Conservation (phyloP, 2,329 filamentous ascomycete genomes). For the Colletotrichum simmondsii region DNA sequence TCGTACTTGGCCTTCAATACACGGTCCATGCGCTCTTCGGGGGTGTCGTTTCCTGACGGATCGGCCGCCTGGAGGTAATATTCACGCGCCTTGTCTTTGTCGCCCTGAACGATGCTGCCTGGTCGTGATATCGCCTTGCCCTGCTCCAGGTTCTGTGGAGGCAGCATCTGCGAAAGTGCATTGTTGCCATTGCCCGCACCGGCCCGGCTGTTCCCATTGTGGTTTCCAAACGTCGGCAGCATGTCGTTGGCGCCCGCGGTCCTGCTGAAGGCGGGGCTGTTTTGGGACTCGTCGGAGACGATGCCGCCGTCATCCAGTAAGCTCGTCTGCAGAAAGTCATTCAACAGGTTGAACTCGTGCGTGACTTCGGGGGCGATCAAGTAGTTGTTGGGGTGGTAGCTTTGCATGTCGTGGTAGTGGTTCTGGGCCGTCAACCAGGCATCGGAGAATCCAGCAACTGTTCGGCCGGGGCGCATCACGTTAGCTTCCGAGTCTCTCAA, state of each 20-base stretch:
- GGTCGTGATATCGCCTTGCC: slow-evolving; percentile 70
- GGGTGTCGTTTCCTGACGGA: slow-evolving; percentile 84
- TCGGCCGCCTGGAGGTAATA: slow-evolving; percentile 98
- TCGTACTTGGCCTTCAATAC: slow-evolving; percentile 96
- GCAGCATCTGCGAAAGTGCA: slow-evolving; percentile 51
- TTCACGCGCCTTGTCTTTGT: slow-evolving; percentile 83
- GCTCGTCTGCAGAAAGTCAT: slow-evolving; percentile 94
- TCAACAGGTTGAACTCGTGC: slow-evolving; percentile 95
- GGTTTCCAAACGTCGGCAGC: slow-evolving; percentile 60
- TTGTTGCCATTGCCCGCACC: slow-evolving; percentile 40
- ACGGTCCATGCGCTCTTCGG: slow-evolving; percentile 95
- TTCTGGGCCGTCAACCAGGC: slow-evolving; percentile 84
- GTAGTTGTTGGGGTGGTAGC: slow-evolving; percentile 85
- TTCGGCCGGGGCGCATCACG: slow-evolving; percentile 2
- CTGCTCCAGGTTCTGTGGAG: slow-evolving; percentile 56
- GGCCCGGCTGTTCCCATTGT: slow-evolving; percentile 39
- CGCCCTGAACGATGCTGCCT: slow-evolving; percentile 69
- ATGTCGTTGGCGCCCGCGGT: slow-evolving; percentile 57
- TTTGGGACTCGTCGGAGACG: slow-evolving; percentile 74
- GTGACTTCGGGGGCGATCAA: slow-evolving; percentile 94
- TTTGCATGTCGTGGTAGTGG: slow-evolving; percentile 94
- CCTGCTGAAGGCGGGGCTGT: slow-evolving; percentile 54
- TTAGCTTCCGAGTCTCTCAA: slow-evolving; percentile 9
- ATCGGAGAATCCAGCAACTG: slow-evolving; percentile 83
- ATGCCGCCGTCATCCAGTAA: slow-evolving; percentile 85